Evolutionary conservation across 1,284 basidiomycete genomes (phyloP).

Genomic region (Cystobasidiaceae sp.): DNA sequence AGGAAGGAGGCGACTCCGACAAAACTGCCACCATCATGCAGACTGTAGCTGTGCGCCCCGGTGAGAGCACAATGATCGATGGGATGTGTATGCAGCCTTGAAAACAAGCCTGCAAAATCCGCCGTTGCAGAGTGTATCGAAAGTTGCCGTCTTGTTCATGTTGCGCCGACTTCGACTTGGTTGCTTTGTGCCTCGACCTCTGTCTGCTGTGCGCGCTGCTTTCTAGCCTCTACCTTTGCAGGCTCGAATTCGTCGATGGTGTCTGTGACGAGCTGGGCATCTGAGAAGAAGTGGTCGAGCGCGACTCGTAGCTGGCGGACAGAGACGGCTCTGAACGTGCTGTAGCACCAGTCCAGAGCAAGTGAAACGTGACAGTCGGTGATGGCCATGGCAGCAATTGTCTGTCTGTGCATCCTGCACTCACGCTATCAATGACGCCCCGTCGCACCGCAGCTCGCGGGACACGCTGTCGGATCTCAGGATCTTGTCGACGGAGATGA

Average conservation of each 20-base stretch:
- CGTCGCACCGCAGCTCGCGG: constrained; percentile 22
- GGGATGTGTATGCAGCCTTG: background rate
- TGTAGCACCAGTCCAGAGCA: too few relatives aligned
- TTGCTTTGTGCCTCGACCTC: constrained; percentile 6
- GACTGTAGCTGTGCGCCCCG: too few relatives aligned
- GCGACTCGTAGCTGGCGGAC: constrained; percentile 42
- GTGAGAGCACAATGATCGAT: too few relatives aligned
- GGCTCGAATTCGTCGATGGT: constrained; percentile 41
- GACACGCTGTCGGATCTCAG: constrained; percentile 33
- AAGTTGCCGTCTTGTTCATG: too few relatives aligned
- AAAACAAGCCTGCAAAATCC: background rate
- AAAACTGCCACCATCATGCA: too few relatives aligned
- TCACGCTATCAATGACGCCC: constrained; percentile 28
- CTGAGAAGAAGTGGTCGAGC: constrained; percentile 54
- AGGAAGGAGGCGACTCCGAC: too few relatives aligned
- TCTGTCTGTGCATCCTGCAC: background rate
- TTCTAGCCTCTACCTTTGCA: background rate
- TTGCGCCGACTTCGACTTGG: constrained; percentile 15
- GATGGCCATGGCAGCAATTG: background rate
- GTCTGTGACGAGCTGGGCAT: constrained; percentile 54
- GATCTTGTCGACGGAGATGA: constrained; percentile 36
- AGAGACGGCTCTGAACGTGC: constrained; percentile 36
- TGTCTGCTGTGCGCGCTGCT: background rate
- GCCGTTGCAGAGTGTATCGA: too few relatives aligned
- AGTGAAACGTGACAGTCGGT: too few relatives aligned